Conservation (phyloP, 2,329 filamentous ascomycete species). For the Curvularia eragrostidis region DNA sequence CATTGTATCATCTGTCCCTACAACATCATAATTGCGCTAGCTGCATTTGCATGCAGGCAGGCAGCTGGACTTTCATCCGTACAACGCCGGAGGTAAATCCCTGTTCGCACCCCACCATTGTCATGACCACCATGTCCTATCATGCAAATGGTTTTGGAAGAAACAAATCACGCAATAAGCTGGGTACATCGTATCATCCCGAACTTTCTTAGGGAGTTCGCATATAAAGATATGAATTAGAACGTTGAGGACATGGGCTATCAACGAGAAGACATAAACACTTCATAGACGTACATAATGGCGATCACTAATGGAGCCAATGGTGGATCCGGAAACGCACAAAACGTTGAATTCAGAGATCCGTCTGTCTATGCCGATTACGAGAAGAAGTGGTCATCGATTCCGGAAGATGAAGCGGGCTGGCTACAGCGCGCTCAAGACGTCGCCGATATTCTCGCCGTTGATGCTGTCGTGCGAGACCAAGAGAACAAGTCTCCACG, state of each 20-base stretch:
- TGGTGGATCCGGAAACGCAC: slow-evolving; percentile 19
- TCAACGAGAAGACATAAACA: not conserved
- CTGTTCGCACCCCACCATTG: not conserved
- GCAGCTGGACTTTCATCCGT: not conserved
- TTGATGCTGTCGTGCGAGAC: slow-evolving; percentile 58
- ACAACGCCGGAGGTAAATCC: not conserved
- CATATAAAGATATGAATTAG: slow-evolving; percentile 1
- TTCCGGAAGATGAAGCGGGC: slow-evolving; percentile 51
- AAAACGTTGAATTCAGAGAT: slow-evolving; percentile 35
- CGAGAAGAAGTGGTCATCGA: slow-evolving; percentile 44
- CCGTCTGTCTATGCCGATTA: slow-evolving; percentile 53
- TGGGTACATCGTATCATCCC: not conserved
- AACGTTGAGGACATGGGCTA: not conserved
- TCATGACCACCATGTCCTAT: not conserved
- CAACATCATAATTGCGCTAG: not conserved
- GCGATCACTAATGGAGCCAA: slow-evolving; percentile 18
- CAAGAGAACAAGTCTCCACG: slow-evolving; percentile 60
- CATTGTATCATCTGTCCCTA: not conserved
- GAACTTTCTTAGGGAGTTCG: not conserved
- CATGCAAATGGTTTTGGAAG: not conserved
- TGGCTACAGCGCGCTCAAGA: slow-evolving; percentile 60
- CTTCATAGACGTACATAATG: slow-evolving; percentile 7
- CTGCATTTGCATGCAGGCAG: not conserved
- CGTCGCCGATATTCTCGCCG: slow-evolving; percentile 58
- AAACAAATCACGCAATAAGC: slow-evolving; percentile 13